Base-by-base conservation (phyloP, 495 filamentous ascomycete species). In the Stereocaulon alpinum region DNA sequence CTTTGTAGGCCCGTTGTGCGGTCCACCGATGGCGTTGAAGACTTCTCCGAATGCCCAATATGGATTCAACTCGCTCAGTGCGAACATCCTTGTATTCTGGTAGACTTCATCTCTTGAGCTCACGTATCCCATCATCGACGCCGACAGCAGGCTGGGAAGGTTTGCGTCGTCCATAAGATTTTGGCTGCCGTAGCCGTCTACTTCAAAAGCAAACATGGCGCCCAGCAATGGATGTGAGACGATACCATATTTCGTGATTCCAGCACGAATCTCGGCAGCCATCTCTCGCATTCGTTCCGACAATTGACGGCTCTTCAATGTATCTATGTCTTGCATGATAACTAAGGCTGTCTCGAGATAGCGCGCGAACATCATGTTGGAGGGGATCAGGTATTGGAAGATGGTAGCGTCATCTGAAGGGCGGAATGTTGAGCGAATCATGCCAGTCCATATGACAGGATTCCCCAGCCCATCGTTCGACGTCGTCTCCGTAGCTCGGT, bases 361-460 rank as follows among this genome's bases (percentile, higher is more conserved):
- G 10, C 72, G 66, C 12, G 81, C 75, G 54, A 83, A 80, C 78
- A 86, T 84, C 84, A 86, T 86, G 58, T 86, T 87, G 4, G 78
- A 76, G 1, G 84, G 84, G 34, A 87, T 76, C 60, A 84, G 72
- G 18, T 82, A 73, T 65, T 83, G 80, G 58, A 73, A 83, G 52
- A 80, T 77, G 1, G 79, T 80, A 20, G 72, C 61, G 66, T 87
- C 84, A 66, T 87, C 84, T 34, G 78, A 82, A 0, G 83, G 83
- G 5, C 83, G 73, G 72, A 86, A 86, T 1, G 80, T 80, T 15
- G 78, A 80, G 14, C 83, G 73, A 3, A 86, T 77, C 69, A 86
- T 75, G 40, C 82, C 82, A 24, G 81, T 85, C 54, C 74, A 74
- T 50, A 77, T 80, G 14, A 80, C 72, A 5, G 83, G 83, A 50